Evolutionary conservation across 2,329 filamentous ascomycete genomes (phyloP).

Genomic region (Pestalotiopsis sp.): DNA sequence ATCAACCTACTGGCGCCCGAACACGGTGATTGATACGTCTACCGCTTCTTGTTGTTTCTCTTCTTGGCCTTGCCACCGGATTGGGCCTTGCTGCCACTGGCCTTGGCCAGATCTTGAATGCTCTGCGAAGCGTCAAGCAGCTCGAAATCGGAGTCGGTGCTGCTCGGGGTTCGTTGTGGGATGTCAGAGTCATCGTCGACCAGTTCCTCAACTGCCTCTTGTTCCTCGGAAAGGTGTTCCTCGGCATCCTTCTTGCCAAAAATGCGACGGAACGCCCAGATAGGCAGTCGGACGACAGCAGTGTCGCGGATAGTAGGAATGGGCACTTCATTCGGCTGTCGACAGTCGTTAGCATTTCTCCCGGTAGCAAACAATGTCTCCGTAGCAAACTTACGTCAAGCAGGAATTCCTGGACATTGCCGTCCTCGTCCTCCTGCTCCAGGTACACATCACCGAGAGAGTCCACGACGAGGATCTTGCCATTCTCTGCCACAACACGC

Average conservation of each 20-base stretch:
- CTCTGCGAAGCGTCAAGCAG: slow-evolving; percentile 58
- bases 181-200: slow-evolving; percentile 50
- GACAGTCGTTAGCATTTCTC: slow-evolving; percentile 15
- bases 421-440: slow-evolving; percentile 90
- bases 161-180: slow-evolving; percentile 55
- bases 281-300: slow-evolving; percentile 76
- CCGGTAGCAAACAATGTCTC: slow-evolving; percentile 21
- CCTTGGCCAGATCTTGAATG: slow-evolving; percentile 54
- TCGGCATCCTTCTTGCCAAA: slow-evolving; percentile 38
- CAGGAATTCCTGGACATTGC: slow-evolving; percentile 79
- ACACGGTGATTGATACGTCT: not conserved
- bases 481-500: slow-evolving; percentile 89
- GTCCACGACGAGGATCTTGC: slow-evolving; percentile 92
- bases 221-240: slow-evolving; percentile 34
- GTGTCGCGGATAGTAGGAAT: slow-evolving; percentile 81
- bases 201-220: slow-evolving; percentile 40
- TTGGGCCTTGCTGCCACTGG: slow-evolving; percentile 48
- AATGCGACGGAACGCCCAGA: slow-evolving; percentile 69
- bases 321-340: slow-evolving; percentile 76
- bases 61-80: slow-evolving; percentile 51
- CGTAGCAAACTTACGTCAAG: slow-evolving; percentile 71
- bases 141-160: slow-evolving; percentile 66
- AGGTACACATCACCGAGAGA: slow-evolving; percentile 90
- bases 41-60: slow-evolving; percentile 57
- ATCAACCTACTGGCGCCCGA: not conserved